Conservation (phyloP, 2,329 filamentous ascomycete species). For the Penicillium glabrum region DNA sequence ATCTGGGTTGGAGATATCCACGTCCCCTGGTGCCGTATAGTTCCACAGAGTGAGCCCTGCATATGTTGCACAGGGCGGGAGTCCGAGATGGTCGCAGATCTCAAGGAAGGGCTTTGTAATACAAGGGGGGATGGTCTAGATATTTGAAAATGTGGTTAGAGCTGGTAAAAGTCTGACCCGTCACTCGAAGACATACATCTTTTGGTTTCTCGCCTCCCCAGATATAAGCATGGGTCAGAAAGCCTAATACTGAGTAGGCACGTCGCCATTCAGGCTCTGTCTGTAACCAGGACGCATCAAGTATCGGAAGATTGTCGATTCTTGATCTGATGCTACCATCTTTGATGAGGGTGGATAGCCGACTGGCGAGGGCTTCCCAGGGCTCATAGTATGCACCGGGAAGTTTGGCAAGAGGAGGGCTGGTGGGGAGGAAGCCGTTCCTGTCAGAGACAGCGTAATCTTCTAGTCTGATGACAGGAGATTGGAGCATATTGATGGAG, state of each 20-base stretch:
- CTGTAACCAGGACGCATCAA: slow-evolving; percentile 73
- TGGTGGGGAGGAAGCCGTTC: slow-evolving; percentile 81
- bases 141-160: not conserved
- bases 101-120: slow-evolving; percentile 38
- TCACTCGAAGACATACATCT: slow-evolving; percentile 52
- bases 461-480: slow-evolving; percentile 48
- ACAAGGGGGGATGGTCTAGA: slow-evolving; percentile 36
- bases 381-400: slow-evolving; percentile 78
- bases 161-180: not conserved
- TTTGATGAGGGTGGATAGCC: slow-evolving; percentile 75
- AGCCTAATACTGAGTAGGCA: slow-evolving; percentile 73
- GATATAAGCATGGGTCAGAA: slow-evolving; percentile 77
- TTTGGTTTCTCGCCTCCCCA: slow-evolving; percentile 74
- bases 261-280: slow-evolving; percentile 84
- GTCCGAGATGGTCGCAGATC: slow-evolving; percentile 36
- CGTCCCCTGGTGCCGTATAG: slow-evolving; percentile 23
- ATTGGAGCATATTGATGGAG: slow-evolving; percentile 25
- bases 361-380: slow-evolving; percentile 78
- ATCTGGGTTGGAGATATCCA: slow-evolving; percentile 38
- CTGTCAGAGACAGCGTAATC: slow-evolving; percentile 62
- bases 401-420: slow-evolving; percentile 70
- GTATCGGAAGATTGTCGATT: slow-evolving; percentile 73
- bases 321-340: slow-evolving; percentile 72
- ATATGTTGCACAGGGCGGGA: slow-evolving; percentile 46
- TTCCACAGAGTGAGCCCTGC: slow-evolving; percentile 44